Evolutionary conservation across 805 yeast species (phyloP), one percentile per base, ranked within the genome.

Genomic region (Metschnikowia noctiluminum): DNA sequence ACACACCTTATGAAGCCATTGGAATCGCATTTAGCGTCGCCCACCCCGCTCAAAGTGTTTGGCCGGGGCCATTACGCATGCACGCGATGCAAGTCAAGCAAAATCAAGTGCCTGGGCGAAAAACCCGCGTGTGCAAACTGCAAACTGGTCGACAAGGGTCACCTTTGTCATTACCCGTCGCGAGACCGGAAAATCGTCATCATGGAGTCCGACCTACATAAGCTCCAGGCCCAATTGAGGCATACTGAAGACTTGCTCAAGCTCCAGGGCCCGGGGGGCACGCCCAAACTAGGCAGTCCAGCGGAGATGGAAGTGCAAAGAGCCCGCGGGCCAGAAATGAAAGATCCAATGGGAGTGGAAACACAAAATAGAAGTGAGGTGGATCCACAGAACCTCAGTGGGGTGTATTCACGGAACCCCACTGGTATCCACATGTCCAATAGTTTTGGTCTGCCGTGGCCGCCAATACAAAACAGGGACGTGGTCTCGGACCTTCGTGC

Each of bases 11-110:
- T n/a, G n/a, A n/a, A n/a, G n/a, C n/a, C n/a, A n/a, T n/a, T n/a
- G n/a, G n/a, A n/a, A n/a, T n/a, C n/a, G n/a, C n/a, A n/a, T n/a
- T n/a, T 28, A 11, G 31, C 11, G 31, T 7, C 31, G 31, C 61
- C 61, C 26, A 56, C 54, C 27, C 77, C 75, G 13, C 55, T 71
- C 30, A 71, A 70, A 59, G 74, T 71, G 31, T 71, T 63, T 55
- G 77, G 77, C 2, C 57, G 77, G 35, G 57, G 65, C 39, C 77
- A 71, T 51, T 71, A 71, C 51, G 77, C 77, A 4, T 71, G 77
- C 56, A 62, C 67, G n/a, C 61, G 74, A 30, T 71, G 77, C 54
- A 71, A 70, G 50, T 43, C 67, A 39, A 63, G 69, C 43, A 71
- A 71, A 47, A 68, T 70, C 57, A 66, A 67, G 50, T 71, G 77